Base-by-base conservation (phyloP, 768 basidiomycete species). In the Cystobasidium tubakii region DNA sequence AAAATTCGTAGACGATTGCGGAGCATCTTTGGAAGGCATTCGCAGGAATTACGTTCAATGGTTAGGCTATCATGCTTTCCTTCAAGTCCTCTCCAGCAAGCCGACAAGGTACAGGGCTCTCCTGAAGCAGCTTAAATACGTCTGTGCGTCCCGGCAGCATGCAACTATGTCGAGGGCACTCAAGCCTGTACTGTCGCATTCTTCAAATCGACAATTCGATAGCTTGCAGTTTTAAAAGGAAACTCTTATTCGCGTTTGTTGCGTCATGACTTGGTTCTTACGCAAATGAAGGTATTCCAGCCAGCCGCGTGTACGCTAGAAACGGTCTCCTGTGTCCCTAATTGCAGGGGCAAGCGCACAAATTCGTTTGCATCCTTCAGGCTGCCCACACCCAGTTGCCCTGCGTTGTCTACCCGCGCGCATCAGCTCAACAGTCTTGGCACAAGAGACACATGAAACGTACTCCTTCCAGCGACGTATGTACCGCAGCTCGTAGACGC, bases 31-130 rank as follows among this genome's bases (percentile, higher is more conserved):
- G 17, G 66, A 64, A 19, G 29, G 60, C 25, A 55, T 69, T 64
- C 66, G 23, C 34, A 44, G 31, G 85, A 76, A 19, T 31, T 23
- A 69, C 53, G 13, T 46, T 33, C 15, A 29, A 53, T 73, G 23
- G 91, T 85, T 94, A 27, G 90, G 91, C 50, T 84, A 84, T 57
- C 88, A 88, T 74, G 92, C 92, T 1, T 93, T 94, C 81, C 84
- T 86, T 78, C 82, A 85, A 12, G 84, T 91, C 64, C 80, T 93
- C 2, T 83, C 83, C 17, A 83, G 81, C 62, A 88, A 85, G 74
- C 83, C 85, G 7, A 82, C 85, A 9, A 42, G 53, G 0, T 80
- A 77, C 54, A 31, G 53, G 15, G 27, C 50, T 3, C 21, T 80
- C 4, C 31, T 79, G 17, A 27, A 57, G 7, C 25, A 29, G 0